Conservation (phyloP, 2,329 filamentous ascomycete genomes). For the Aschersonia sp. region DNA sequence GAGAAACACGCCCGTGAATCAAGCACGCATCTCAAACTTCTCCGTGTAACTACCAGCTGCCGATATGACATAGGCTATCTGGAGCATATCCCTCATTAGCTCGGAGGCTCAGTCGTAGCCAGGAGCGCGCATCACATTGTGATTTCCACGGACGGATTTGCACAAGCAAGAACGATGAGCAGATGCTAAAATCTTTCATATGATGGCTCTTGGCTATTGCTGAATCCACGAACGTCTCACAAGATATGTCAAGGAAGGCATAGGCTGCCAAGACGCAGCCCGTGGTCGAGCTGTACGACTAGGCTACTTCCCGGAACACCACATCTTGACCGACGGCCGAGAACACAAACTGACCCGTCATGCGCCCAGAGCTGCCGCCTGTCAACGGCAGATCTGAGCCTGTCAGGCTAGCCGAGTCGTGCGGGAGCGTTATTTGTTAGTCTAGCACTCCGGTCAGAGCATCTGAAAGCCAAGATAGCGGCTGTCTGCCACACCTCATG, state of each 20-base stretch:
- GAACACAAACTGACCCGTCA: background rate
- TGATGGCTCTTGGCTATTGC: background rate
- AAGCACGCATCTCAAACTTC: slow-evolving; percentile 5
- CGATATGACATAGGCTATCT: slow-evolving; percentile 2
- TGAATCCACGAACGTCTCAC: too few relatives aligned
- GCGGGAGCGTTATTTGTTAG: too few relatives aligned
- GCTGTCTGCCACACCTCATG: background rate
- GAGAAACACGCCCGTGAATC: background rate
- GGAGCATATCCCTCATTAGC: background rate
- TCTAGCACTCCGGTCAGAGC: too few relatives aligned
- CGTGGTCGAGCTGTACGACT: background rate
- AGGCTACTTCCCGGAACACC: background rate
- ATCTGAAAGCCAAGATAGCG: too few relatives aligned
- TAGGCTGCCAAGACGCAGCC: background rate
- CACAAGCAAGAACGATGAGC: background rate
- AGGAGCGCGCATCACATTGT: background rate
- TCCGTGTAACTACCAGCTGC: slow-evolving; percentile 6
- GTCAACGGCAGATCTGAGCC: background rate
- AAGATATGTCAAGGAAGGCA: background rate
- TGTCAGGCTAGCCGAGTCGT: background rate
- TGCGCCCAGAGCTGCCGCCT: background rate
- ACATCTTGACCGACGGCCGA: background rate
- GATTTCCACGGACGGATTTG: background rate
- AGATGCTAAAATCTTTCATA: background rate
- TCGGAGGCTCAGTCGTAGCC: slow-evolving; percentile 1